phyloP scores from a whole-genome alignment of 306 rosid species.

The Dicorynia guianensis region DNA sequence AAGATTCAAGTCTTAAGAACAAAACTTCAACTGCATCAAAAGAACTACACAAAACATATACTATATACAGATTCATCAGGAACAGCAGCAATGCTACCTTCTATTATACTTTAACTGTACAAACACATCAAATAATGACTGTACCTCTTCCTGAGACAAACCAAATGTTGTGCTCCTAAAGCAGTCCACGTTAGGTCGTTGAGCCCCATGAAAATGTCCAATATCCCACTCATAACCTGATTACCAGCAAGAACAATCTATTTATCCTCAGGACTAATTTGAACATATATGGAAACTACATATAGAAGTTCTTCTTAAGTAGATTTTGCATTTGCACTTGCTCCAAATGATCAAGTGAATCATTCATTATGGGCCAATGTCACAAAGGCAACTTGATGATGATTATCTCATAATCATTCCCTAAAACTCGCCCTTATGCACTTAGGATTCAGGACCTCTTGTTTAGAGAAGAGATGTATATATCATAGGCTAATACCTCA shows the following conservation, averaged over 20 bases:
- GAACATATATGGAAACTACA: slow-evolving; percentile 1
- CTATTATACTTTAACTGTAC: neutral
- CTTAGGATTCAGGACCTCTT: slow-evolving; percentile 16
- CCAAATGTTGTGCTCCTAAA: slow-evolving; percentile 96
- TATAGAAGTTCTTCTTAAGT: neutral
- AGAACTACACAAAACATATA: neutral
- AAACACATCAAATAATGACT: slow-evolving; percentile 41
- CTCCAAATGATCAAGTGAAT: neutral
- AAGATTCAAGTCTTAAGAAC: neutral
- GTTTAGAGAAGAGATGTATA: slow-evolving; percentile 14
- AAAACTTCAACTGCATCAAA: neutral
- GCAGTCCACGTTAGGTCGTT: slow-evolving; percentile 85
- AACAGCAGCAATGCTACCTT: slow-evolving; percentile 15
- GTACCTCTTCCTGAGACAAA: slow-evolving; percentile 70
- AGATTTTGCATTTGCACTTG: slow-evolving; percentile 11
- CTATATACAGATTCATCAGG: neutral
- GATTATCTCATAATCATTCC: slow-evolving; percentile 11
- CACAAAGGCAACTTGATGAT: neutral
- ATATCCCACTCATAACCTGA: slow-evolving; percentile 98
- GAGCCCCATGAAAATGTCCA: slow-evolving; percentile 87
- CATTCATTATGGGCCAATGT: neutral
- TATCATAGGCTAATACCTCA: slow-evolving; percentile 12
- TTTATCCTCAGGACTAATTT: slow-evolving; percentile 46
- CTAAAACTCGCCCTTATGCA: neutral
- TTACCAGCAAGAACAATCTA: slow-evolving; percentile 43